phyloP scores from a whole-genome alignment of 331 rosid species.

The Prunus yedoensis region DNA sequence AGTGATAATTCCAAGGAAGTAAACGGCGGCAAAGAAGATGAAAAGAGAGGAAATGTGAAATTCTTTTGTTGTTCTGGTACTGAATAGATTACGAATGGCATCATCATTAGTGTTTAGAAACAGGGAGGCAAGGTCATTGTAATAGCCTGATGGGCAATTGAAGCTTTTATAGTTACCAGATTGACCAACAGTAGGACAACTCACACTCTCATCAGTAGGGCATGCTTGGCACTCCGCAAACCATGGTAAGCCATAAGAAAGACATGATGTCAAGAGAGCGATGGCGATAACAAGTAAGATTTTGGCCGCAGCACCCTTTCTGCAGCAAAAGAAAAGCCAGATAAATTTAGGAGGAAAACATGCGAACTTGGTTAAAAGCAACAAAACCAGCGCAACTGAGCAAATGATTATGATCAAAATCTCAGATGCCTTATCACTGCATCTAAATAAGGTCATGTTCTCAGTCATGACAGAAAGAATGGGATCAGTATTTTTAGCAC shows the following conservation, averaged over 20 bases:
- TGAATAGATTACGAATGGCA: slow-evolving; percentile 83
- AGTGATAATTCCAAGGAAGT: slow-evolving; percentile 71
- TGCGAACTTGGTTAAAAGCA: background rate
- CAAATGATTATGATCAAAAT: background rate
- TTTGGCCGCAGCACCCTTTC: slow-evolving; percentile 66
- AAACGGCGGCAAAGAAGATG: slow-evolving; percentile 60
- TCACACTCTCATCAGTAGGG: slow-evolving; percentile 44
- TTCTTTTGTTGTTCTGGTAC: slow-evolving; percentile 51
- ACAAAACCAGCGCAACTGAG: background rate
- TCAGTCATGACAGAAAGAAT: background rate
- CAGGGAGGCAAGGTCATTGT: slow-evolving; percentile 94
- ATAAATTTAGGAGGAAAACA: background rate
- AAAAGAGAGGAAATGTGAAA: slow-evolving; percentile 64
- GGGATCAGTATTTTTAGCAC: background rate
- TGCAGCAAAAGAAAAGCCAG: slow-evolving; percentile 31
- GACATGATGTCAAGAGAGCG: slow-evolving; percentile 71
- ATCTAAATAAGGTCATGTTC: background rate
- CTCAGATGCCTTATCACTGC: background rate
- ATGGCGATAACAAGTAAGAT: slow-evolving; percentile 54
- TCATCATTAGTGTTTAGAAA: slow-evolving; percentile 88
- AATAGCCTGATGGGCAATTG: slow-evolving; percentile 74
- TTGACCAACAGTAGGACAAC: slow-evolving; percentile 57
- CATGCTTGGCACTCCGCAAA: slow-evolving; percentile 62
- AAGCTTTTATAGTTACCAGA: slow-evolving; percentile 79
- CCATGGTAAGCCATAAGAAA: slow-evolving; percentile 78